These are phyloP conservation scores for Termitomyces heimii DNA, from an alignment of 768 basidiomycete species.

Conservation along the genomic window DNA sequence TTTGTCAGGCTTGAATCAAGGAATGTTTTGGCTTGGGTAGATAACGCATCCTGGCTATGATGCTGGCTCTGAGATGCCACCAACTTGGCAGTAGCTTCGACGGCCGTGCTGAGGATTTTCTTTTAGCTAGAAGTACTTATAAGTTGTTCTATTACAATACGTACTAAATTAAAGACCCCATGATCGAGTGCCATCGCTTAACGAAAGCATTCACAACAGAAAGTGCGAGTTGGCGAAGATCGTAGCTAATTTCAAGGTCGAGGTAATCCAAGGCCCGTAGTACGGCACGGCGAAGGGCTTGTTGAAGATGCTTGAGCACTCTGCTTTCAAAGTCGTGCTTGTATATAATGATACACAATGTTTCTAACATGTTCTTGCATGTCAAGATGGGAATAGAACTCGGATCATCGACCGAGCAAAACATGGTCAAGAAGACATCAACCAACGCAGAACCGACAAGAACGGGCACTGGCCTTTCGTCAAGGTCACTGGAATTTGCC, in stretches of 20 bases:
- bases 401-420: slow-evolving; percentile 41
- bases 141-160: slow-evolving; percentile 14
- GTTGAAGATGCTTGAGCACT: slow-evolving; percentile 49
- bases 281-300: slow-evolving; percentile 45
- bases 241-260: slow-evolving; percentile 52
- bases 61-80: slow-evolving; percentile 40
- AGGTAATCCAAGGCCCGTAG: slow-evolving; percentile 45
- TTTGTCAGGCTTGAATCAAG: slow-evolving; percentile 44
- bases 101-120: slow-evolving; percentile 36
- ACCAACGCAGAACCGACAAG: slow-evolving; percentile 62
- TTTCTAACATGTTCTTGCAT: slow-evolving; percentile 57
- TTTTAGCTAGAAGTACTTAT: not conserved
- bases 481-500: slow-evolving; percentile 30
- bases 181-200: slow-evolving; percentile 48
- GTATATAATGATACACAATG: slow-evolving; percentile 58
- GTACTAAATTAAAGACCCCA: slow-evolving; percentile 50
- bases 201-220: slow-evolving; percentile 59
- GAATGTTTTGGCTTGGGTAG: slow-evolving; percentile 50
- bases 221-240: slow-evolving; percentile 60
- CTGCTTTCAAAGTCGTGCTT: slow-evolving; percentile 67
- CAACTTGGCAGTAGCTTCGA: slow-evolving; percentile 46
- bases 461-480: slow-evolving; percentile 34
- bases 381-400: slow-evolving; percentile 46
- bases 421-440: slow-evolving; percentile 50
- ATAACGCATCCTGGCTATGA: slow-evolving; percentile 52